phyloP scores from a whole-genome alignment of 2,329 filamentous ascomycete genomes.

The Pyricularia grisea region DNA sequence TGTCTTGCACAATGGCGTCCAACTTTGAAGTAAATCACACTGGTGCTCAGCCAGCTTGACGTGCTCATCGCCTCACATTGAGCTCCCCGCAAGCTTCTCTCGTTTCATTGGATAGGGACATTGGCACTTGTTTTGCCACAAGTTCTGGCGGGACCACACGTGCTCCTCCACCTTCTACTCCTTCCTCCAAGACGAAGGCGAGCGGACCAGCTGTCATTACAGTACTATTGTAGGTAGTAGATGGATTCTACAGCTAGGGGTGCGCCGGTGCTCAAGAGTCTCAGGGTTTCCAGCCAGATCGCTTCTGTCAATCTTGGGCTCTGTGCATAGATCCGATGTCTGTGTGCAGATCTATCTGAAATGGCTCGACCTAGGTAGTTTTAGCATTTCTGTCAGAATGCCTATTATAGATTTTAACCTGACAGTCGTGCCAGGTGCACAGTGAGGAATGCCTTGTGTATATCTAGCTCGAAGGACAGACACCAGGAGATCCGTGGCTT shows the following conservation, averaged over 20 bases:
- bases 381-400: neutral
- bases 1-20: neutral
- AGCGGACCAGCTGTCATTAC: neutral
- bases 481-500: neutral
- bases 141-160: neutral
- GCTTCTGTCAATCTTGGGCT: neutral
- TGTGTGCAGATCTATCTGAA: neutral
- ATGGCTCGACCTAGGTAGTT: neutral
- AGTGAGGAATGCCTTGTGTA: neutral
- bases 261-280: neutral
- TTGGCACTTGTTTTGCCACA: neutral
- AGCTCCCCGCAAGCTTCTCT: neutral
- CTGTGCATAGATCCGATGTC: neutral
- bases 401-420: neutral
- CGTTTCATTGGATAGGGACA: neutral
- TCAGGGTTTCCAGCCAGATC: neutral
- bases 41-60: neutral
- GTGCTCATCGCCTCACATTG: neutral
- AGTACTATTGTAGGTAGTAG: neutral
- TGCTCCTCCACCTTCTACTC: neutral
- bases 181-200: neutral
- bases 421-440: neutral
- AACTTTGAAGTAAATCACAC: neutral
- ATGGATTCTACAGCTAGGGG: neutral
- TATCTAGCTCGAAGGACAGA: too few species aligned